Evolutionary conservation across 2,329 filamentous ascomycete species (phyloP).

Genomic region (Aspergillus sp.): DNA sequence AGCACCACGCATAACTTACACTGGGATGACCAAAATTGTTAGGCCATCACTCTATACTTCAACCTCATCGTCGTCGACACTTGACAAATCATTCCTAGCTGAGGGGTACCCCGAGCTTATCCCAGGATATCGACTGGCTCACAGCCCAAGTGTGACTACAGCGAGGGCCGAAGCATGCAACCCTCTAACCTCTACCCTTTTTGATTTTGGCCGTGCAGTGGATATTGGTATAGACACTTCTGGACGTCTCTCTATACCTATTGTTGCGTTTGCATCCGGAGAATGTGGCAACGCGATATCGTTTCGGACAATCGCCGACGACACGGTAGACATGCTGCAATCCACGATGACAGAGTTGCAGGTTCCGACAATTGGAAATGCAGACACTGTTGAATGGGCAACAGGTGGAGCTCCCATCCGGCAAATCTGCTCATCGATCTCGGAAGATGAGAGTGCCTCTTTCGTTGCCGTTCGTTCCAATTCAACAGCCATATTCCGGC

Average conservation of each 20-base stretch:
- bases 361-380: conserved; percentile 46
- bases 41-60: conserved; percentile 29
- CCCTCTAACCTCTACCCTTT: conserved; percentile 43
- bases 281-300: conserved; percentile 53
- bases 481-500: conserved; percentile 55
- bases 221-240: conserved; percentile 37
- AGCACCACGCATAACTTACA: conserved; percentile 35
- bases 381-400: conserved; percentile 54
- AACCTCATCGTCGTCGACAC: conserved; percentile 21
- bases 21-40: conserved; percentile 35
- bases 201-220: conserved; percentile 56
- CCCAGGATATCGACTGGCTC: conserved; percentile 35
- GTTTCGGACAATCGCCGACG: conserved; percentile 44
- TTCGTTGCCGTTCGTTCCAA: conserved; percentile 58
- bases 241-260: conserved; percentile 36
- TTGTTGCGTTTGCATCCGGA: conserved; percentile 47
- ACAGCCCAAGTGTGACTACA: conserved; percentile 35
- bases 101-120: conserved; percentile 42
- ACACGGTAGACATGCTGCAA: conserved; percentile 29
- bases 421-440: conserved; percentile 58
- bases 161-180: conserved; percentile 37
- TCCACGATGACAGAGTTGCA: conserved; percentile 33
- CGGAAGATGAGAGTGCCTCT: conserved; percentile 43
- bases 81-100: conserved; percentile 31
- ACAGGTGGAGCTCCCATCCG: conserved; percentile 55